Evolutionary conservation across 257 asterid species (phyloP).

Genomic region (Perilla frutescens): DNA sequence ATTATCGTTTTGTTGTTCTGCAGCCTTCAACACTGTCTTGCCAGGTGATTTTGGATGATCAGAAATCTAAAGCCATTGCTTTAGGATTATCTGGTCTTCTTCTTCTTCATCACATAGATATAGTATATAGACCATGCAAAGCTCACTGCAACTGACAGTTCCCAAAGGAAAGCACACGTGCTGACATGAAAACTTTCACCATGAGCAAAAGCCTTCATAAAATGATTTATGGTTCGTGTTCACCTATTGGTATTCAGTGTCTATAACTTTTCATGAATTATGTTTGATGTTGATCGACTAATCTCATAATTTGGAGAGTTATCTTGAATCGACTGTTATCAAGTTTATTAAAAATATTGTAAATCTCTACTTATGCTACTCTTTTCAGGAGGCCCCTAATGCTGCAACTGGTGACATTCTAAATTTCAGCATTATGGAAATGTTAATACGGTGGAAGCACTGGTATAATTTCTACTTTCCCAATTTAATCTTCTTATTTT

Average conservation of each 20-base stretch:
- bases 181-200: constrained; percentile 61
- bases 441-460: neutral
- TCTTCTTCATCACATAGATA: constrained; percentile 40
- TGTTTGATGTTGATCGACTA: too few species aligned
- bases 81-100: constrained; percentile 69
- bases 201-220: constrained; percentile 41
- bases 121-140: constrained; percentile 47
- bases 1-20: neutral
- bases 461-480: neutral
- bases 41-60: constrained; percentile 70
- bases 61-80: constrained; percentile 61
- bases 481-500: too few species aligned
- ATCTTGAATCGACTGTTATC: too few species aligned
- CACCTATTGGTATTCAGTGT: too few species aligned
- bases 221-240: too few species aligned
- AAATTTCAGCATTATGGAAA: neutral
- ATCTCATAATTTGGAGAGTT: too few species aligned
- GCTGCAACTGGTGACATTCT: constrained; percentile 75
- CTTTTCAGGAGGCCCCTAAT: constrained; percentile 65
- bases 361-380: too few species aligned
- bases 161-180: constrained; percentile 77
- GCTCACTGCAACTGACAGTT: constrained; percentile 72
- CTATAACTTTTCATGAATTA: too few species aligned
- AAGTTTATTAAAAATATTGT: too few species aligned
- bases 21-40: constrained; percentile 34